These are phyloP conservation scores for Umbellularia californica DNA, from an alignment of 164 flowering plant genomes.

Conservation along the genomic window DNA sequence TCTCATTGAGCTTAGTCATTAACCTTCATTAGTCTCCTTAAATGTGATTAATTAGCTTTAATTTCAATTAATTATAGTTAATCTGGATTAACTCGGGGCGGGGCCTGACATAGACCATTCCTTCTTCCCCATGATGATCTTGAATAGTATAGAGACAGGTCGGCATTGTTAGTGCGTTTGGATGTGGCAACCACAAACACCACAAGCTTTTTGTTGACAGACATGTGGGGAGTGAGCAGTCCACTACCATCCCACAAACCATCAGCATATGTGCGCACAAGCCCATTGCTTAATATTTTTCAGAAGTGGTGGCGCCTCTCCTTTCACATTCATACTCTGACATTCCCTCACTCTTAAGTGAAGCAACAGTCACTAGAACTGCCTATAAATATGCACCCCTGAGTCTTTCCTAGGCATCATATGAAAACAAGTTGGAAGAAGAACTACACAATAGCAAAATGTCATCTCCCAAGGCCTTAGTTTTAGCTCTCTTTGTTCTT, in stretches of 20 bases:
- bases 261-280: neutral
- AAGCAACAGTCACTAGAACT: slow-evolving; percentile 1
- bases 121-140: neutral
- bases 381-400: neutral
- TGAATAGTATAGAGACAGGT: neutral
- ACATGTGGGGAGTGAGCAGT: slow-evolving; percentile 2
- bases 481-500: slow-evolving; percentile 1
- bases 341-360: neutral
- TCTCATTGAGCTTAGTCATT: no score
- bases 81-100: no score
- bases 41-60: no score
- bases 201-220: neutral
- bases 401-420: neutral
- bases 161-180: neutral
- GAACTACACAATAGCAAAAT: neutral
- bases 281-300: neutral
- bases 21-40: no score
- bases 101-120: neutral
- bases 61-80: no score
- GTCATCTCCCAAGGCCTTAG: slow-evolving; percentile 6
- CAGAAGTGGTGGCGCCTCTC: neutral
- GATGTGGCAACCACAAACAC: neutral
- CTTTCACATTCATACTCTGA: neutral
- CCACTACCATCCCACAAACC: slow-evolving; percentile 1
- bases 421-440: neutral